These are phyloP conservation scores for Curvularia verruculosa DNA, from an alignment of 2,329 filamentous ascomycete species.

Conservation along the genomic window DNA sequence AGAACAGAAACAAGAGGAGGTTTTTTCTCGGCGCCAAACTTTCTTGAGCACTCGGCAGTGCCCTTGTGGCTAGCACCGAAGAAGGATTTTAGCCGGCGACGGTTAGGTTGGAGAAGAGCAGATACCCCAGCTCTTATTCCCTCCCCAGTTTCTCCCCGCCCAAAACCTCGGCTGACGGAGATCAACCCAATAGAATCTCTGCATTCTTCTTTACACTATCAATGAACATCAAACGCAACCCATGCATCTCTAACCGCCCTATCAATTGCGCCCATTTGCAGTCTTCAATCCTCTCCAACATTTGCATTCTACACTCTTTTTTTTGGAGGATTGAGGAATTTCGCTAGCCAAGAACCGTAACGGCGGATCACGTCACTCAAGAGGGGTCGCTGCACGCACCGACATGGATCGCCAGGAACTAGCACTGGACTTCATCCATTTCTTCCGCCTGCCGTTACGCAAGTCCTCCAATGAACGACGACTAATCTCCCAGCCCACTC, in stretches of 20 bases:
- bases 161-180: slow-evolving; percentile 14
- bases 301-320: neutral
- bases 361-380: slow-evolving; percentile 11
- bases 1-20: neutral
- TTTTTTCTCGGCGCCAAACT: slow-evolving; percentile 13
- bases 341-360: slow-evolving; percentile 3
- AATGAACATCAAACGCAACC: neutral
- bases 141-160: slow-evolving; percentile 10
- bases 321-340: neutral
- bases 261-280: neutral
- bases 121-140: slow-evolving; percentile 10
- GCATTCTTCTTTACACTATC: neutral
- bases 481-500: slow-evolving; percentile 7
- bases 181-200: neutral
- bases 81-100: slow-evolving; percentile 11
- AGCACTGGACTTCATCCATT: slow-evolving; percentile 17
- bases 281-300: neutral
- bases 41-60: slow-evolving; percentile 2
- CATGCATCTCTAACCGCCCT: neutral
- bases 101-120: neutral
- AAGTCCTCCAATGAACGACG: slow-evolving; percentile 33
- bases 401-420: slow-evolving; percentile 25
- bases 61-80: slow-evolving; percentile 1
- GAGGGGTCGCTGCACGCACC: slow-evolving; percentile 14
- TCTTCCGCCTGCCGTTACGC: slow-evolving; percentile 26